These are phyloP conservation scores for Papiliotrema terrestris DNA, from an alignment of 1,284 basidiomycete genomes.

Conservation along the genomic window DNA sequence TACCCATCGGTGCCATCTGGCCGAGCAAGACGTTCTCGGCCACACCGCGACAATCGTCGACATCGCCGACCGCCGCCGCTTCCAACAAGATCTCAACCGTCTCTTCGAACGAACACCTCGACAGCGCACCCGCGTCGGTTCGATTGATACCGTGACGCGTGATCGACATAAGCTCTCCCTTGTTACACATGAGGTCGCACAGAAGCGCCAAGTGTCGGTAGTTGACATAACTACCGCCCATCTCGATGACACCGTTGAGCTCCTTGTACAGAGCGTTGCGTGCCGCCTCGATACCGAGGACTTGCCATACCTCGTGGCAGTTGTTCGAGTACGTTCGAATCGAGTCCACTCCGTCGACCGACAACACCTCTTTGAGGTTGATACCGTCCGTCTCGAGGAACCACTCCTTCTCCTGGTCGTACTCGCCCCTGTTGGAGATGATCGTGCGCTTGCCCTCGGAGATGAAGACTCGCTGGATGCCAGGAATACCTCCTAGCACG, in stretches of 20 bases:
- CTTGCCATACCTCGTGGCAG: constrained; percentile 91
- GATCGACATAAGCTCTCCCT: constrained; percentile 94
- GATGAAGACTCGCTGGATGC: constrained; percentile 91
- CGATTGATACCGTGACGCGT: constrained; percentile 99
- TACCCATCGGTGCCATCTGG: constrained; percentile 98
- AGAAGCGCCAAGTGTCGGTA: constrained; percentile 94
- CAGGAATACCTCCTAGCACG: constrained; percentile 85
- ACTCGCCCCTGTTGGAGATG: constrained; percentile 58
- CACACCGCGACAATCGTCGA: constrained; percentile 96
- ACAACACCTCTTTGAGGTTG: constrained; percentile 91
- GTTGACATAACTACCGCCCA: constrained; percentile 99
- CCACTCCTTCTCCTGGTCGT: constrained; percentile 71
- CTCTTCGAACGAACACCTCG: constrained; percentile 99
- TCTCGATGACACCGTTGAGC: constrained; percentile 90
- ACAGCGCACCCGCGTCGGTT: constrained; percentile 92
- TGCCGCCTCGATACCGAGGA: constrained; percentile 97
- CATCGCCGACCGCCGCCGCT: constrained; percentile 94
- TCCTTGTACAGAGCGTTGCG: constrained; percentile 91
- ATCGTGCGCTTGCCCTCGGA: constrained; percentile 77
- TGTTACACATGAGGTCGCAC: constrained; percentile 98
- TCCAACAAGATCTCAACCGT: constrained; percentile 99
- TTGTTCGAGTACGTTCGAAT: constrained; percentile 93
- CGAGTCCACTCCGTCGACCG: constrained; percentile 91
- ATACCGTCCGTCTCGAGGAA: constrained; percentile 96
- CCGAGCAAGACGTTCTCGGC: constrained; percentile 99